Base-by-base conservation (phyloP, 2,329 filamentous ascomycete genomes). In the Leptographium wingfieldii region DNA sequence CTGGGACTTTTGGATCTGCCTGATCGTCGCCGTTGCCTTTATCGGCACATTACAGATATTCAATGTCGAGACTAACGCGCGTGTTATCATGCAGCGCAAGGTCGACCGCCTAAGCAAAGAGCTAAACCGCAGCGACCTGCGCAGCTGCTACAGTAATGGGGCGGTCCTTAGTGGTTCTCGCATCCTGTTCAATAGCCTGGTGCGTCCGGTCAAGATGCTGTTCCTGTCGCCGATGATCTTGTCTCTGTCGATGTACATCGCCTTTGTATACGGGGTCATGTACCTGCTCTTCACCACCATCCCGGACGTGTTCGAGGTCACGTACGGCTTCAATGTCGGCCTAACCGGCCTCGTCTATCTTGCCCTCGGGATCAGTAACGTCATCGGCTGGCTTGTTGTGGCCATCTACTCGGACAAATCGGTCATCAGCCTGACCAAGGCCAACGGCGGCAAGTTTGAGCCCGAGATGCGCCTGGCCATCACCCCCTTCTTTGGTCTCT, bases 231-330 rank as follows among this genome's bases (percentile, higher is more conserved):
- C 76, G 22, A 73, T 80, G 64, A 69, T 80, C 56, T 70, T 77
- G 48, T 68, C 73, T 43, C 69, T 79, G 29, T 76, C 76, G 2
- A 64, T 79, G 4, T 80, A 79, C 69, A 74, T 79, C 57, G 76
- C 78, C 56, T 78, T 80, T 63, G 71, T 73, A 22, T 80, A 80
- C 65, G 77, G 77, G 52, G 74, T 74, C 54, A 70, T 80, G 27
- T 80, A 80, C 65, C 70, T 81, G 14, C 74, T 80, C 65, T 80
- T 79, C 69, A 80, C 77, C 61, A 77, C 77, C 25, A 76, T 80
- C 62, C 73, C 77, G 11, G 68, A 73, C 7, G 75, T 78, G 27
- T 80, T 80, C 62, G 68, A 73, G 62, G 65, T 69, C 52, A 71
- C 70, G n/a, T 80, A 80, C 63, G 72, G 72, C 61, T 80, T 77